These are phyloP conservation scores for Carex pumila DNA, from an alignment of 176 grass and related monocot genomes.

Conservation along the genomic window DNA sequence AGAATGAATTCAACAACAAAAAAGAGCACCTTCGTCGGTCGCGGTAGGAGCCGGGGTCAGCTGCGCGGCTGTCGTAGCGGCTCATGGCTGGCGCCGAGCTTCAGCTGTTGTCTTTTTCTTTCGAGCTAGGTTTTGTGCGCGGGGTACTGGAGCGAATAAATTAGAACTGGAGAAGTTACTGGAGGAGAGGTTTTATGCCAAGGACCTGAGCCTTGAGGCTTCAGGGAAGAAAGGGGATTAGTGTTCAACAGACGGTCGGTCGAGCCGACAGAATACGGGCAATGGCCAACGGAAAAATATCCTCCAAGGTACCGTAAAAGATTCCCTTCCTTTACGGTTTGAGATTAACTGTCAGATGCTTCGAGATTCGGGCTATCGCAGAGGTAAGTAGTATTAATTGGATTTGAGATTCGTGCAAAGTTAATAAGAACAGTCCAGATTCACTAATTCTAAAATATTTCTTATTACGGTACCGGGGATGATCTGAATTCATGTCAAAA, in stretches of 20 bases:
- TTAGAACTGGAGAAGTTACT: background rate
- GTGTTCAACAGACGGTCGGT: background rate
- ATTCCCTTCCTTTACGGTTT: no score
- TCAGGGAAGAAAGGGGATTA: background rate
- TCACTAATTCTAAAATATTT: no score
- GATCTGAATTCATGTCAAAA: no score
- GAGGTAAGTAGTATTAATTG: no score
- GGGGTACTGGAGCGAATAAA: no score
- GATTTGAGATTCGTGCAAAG: no score
- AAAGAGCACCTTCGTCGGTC: conserved; percentile 57
- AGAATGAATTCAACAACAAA: background rate
- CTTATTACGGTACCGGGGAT: no score
- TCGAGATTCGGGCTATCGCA: no score
- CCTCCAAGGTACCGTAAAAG: no score
- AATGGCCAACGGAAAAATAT: background rate
- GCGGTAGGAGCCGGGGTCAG: conserved; percentile 76
- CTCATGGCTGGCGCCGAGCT: conserved; percentile 42
- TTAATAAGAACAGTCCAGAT: no score
- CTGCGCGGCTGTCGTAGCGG: conserved; percentile 76
- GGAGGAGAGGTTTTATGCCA: background rate
- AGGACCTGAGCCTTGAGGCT: background rate
- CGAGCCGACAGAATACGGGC: background rate
- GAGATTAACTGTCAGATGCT: no score
- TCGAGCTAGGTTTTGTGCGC: background rate
- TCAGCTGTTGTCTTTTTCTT: background rate